Conservation (phyloP, 441 rosid genomes). For the Gossypium schwendimanii region DNA sequence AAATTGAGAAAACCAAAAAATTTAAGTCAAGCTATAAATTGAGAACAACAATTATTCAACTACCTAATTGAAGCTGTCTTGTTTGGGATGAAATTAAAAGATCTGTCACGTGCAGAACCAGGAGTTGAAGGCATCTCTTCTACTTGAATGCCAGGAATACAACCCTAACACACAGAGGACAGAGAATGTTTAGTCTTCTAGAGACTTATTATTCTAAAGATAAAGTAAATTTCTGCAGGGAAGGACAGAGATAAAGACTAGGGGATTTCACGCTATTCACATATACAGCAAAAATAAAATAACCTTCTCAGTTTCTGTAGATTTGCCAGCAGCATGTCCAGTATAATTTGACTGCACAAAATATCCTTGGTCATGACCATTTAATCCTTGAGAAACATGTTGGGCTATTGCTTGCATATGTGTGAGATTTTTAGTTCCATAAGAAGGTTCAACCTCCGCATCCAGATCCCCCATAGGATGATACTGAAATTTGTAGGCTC, state of each 20-base stretch:
- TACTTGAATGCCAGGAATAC: slow-evolving; percentile 30
- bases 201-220: not conserved
- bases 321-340: slow-evolving; percentile 33
- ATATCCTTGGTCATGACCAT: slow-evolving; percentile 28
- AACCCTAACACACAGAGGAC: slow-evolving; percentile 25
- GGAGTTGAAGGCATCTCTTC: slow-evolving; percentile 31
- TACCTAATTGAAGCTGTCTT: slow-evolving; percentile 52
- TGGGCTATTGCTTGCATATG: slow-evolving; percentile 28
- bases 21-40: not conserved
- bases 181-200: not conserved
- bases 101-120: slow-evolving; percentile 36
- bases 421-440: slow-evolving; percentile 29
- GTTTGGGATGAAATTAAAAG: slow-evolving; percentile 31
- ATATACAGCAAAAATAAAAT: slow-evolving; percentile 2
- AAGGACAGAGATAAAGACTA: not conserved
- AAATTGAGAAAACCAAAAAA: not conserved
- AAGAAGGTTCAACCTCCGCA: slow-evolving; percentile 37
- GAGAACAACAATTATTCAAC: slow-evolving; percentile 10
- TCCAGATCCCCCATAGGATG: slow-evolving; percentile 86
- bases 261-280: not conserved
- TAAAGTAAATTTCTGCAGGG: not conserved
- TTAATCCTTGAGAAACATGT: slow-evolving; percentile 36
- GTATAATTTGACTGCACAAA: slow-evolving; percentile 39
- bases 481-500: slow-evolving; percentile 63
- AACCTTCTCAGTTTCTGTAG: slow-evolving; percentile 44